Evolutionary conservation across 208 protist genomes (phyloP).

Genomic region (Leishmania mexicana): DNA sequence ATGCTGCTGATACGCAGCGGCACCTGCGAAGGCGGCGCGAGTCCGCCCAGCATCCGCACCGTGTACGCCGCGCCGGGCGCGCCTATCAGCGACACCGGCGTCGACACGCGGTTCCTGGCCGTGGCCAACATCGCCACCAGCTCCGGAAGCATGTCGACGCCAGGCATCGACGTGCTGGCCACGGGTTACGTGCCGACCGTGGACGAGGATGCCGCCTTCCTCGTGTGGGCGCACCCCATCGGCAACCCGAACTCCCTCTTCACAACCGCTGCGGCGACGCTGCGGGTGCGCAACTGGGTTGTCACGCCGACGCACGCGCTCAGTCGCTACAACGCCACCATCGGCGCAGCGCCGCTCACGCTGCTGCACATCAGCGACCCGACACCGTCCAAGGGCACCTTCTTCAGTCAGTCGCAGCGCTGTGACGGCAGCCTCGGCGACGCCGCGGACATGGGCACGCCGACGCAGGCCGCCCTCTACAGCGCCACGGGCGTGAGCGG

Average conservation of each 20-base stretch:
- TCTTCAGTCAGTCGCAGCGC: slow-evolving; percentile 34
- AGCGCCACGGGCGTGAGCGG: slow-evolving; percentile 34
- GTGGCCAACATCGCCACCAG: not conserved
- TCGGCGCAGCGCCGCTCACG: slow-evolving; percentile 14
- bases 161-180: slow-evolving; percentile 8
- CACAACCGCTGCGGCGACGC: slow-evolving; percentile 38
- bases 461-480: slow-evolving; percentile 23
- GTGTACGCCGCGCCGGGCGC: slow-evolving; percentile 31
- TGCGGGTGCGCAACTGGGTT: slow-evolving; percentile 41
- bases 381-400: slow-evolving; percentile 33
- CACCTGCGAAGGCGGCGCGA: slow-evolving; percentile 1
- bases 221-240: slow-evolving; percentile 43
- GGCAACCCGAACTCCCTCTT: slow-evolving; percentile 29
- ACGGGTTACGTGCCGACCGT: slow-evolving; percentile 36
- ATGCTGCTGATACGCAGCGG: slow-evolving; percentile 24
- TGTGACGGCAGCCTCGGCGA: slow-evolving; percentile 32
- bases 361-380: slow-evolving; percentile 41
- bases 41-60: slow-evolving; percentile 30
- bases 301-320: slow-evolving; percentile 29
- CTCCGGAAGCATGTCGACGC: slow-evolving; percentile 15
- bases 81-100: slow-evolving; percentile 42
- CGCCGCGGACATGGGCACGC: slow-evolving; percentile 33
- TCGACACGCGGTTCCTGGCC: slow-evolving; percentile 22
- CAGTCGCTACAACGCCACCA: slow-evolving; percentile 30
- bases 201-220: slow-evolving; percentile 37